Evolutionary conservation across 352 stramenopile genomes (phyloP), one percentile per base, ranked within the genome.

Genomic region (Globisporangium sylvaticum): DNA sequence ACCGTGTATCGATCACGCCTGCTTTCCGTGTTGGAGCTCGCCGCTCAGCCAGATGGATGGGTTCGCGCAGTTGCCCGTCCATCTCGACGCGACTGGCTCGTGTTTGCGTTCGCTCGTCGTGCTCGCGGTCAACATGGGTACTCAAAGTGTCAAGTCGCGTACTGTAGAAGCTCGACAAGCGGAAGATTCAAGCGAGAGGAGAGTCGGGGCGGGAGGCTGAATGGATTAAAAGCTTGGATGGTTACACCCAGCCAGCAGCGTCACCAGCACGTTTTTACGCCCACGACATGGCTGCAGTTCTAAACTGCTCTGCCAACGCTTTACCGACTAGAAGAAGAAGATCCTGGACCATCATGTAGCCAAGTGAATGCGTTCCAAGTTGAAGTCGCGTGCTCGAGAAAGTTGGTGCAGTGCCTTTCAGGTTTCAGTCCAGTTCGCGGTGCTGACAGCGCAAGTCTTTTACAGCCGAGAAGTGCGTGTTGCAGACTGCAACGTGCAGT

Each of bases 11-110:
- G 12, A 50, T 24, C 42, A 24, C 8, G 42, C 42, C 9, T 18
- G 42, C 42, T 50, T 24, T 50, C 18, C 15, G 18, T 50, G 42
- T 24, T 50, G 18, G 15, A 50, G 18, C 18, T 50, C 18, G 42
- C 42, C 7, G 42, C 34, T 59, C 18, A 22, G 18, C 54, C 54
- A 59, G 27, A 42, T 59, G 54, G 54, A 22, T 59, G 54, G 54
- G 54, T 59, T 59, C 25, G 1, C 29, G 7, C 25, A 34, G 25
- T 12, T 59, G 27, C 7, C 18, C 18, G 42, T 50, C 42, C 42
- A 24, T 22, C 42, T 22, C 18, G 18, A 50, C 15, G n/a, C 39
- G 39, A 48, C 15, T 48, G 39, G 15, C 39, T 48, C 18, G 15
- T 48, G 39, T 48, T 48, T 48, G 39, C 39, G 39, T 48, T 48